phyloP scores from a whole-genome alignment of 805 yeast species.

The Saccharomycopsis fodiens region DNA sequence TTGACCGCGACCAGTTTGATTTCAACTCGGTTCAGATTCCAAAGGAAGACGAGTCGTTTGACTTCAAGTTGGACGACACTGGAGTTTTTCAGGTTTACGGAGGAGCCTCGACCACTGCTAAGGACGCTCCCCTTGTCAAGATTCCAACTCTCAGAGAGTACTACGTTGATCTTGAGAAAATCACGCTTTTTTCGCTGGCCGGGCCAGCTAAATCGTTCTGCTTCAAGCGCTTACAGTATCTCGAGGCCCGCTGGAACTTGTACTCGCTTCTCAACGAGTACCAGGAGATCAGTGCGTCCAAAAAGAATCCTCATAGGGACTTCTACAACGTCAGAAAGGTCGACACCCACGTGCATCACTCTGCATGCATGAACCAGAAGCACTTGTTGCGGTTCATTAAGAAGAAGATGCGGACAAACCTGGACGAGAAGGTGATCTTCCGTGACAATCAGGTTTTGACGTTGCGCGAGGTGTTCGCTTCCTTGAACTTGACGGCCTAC shows the following conservation, averaged over 20 bases:
- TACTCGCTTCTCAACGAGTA: constrained; percentile 84
- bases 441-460: constrained; percentile 90
- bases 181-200: constrained; percentile 73
- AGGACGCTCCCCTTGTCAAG: constrained; percentile 34
- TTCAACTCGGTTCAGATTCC: constrained; percentile 52
- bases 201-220: constrained; percentile 98
- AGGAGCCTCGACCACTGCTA: constrained; percentile 17
- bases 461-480: constrained; percentile 81
- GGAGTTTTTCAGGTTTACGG: constrained; percentile 64
- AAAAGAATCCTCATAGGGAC: constrained; percentile 93
- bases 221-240: constrained; percentile 82
- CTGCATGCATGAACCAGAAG: constrained; percentile 99
- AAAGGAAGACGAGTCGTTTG: constrained; percentile 30
- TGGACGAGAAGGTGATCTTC: constrained; percentile 84
- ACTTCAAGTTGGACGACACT: constrained; percentile 44
- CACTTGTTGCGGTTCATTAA: constrained; percentile 91
- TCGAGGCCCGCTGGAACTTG: constrained; percentile 95
- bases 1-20: constrained; percentile 44
- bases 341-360: constrained; percentile 97
- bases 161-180: constrained; percentile 71
- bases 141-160: constrained; percentile 83
- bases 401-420: constrained; percentile 80
- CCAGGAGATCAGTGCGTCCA: constrained; percentile 84
- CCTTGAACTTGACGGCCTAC: constrained; percentile 85
- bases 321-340: constrained; percentile 95